Percentiles rank a stretch among this genome's conserved stretches.
phyloP scores from a whole-genome alignment of 2,329 filamentous ascomycete genomes.

The Cordyceps militaris region DNA sequence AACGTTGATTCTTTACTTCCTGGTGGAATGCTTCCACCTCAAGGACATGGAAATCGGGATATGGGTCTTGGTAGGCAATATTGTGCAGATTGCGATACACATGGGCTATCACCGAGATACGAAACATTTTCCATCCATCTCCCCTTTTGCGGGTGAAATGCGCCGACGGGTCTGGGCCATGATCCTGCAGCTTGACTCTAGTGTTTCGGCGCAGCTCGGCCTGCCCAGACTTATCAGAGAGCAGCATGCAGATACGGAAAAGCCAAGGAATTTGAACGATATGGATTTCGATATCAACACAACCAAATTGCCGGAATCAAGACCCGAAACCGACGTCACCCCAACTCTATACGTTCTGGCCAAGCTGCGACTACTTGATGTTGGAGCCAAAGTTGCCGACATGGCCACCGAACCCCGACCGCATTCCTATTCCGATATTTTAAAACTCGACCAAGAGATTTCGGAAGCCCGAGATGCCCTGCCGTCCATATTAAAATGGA shows the following conservation, averaged over 20 bases:
- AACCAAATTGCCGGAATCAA: background rate
- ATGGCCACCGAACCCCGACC: background rate
- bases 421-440: background rate
- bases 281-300: background rate
- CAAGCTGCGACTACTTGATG: background rate
- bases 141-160: background rate
- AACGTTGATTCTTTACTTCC: slow-evolving; percentile 29
- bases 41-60: slow-evolving; percentile 27
- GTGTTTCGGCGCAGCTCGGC: background rate
- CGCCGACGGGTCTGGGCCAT: background rate
- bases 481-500: background rate
- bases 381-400: background rate
- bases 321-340: background rate
- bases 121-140: background rate
- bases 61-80: slow-evolving; percentile 28
- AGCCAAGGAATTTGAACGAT: background rate
- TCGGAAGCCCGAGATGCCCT: background rate
- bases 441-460: background rate
- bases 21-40: slow-evolving; percentile 24
- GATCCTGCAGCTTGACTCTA: background rate
- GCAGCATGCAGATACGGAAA: background rate
- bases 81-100: slow-evolving; percentile 29
- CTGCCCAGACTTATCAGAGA: background rate
- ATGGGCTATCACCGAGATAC: slow-evolving; percentile 39
- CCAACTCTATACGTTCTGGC: background rate